Base-by-base conservation (phyloP, 805 yeast species). In the Candida methanosorbosa region DNA sequence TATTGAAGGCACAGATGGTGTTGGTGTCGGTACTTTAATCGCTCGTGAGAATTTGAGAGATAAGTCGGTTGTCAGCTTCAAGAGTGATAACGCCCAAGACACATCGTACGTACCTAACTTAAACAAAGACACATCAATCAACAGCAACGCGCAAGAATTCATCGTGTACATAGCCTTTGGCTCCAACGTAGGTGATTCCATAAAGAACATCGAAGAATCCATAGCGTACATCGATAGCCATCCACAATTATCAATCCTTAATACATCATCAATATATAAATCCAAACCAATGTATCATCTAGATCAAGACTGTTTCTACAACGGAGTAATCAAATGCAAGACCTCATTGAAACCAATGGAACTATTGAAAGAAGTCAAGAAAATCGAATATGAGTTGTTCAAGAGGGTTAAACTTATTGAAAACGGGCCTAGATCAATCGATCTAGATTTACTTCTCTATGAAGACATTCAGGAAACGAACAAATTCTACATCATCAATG, bases 361-460 rank as follows among this genome's bases (percentile, higher is more conserved):
- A 1, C 59, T 92, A 13, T 60, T 92, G 22, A 52, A 54, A 16
- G 57, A 66, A 8, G 57, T 88, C 38, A 90, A 92, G 50, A 63
- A 69, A 18, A 81, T 92, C 29, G 99, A 92, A 56, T 85, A 85
- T 47, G 64, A 75, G 7, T 70, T 69, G 12, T 62, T 88, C 24
- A 64, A 71, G 5, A 64, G 99, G 29, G 78, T 79, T 17, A 92
- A 92, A 53, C 60, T 75, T 29, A 68, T 85, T 44, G 88, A 82
- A 12, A 92, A 92, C 54, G 96, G 98, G 0, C 98, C 99, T 8
- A 66, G 99, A 38, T 62, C 84, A 11, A 82, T 92, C 35, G 99
- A 92, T 51, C 65, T 92, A 33, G 99, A 92, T 57, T 84, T 92
- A 12, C 45, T 90, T 12, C 59, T 90, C 17, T 90, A 76, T 52